Base-by-base conservation (phyloP, 139 green algal species). In the Haematococcus lacustris region DNA sequence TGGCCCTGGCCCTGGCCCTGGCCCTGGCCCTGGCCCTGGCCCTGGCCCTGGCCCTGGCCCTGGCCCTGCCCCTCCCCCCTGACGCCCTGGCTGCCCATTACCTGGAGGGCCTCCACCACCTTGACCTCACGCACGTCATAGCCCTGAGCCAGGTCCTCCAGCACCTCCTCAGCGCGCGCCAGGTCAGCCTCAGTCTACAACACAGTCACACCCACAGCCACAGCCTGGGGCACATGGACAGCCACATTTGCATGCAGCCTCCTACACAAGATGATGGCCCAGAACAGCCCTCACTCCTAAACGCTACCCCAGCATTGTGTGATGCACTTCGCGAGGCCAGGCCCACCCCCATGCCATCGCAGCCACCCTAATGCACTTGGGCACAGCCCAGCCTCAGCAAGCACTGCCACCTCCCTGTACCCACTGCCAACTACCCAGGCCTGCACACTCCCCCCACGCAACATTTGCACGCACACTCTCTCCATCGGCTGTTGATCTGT, bases 91-190 rank as follows among this genome's bases (percentile, higher is more conserved):
- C 13, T 57, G 47, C 47, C 13, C 47, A 57, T 34, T 17, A 78
- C 73, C 38, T 66, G 25, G 66, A 81, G 51, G 2, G 71, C 67
- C 37, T 71, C 6, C 50, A 68, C 51, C 9, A 76, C 38, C 70
- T 74, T 76, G n/a, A 71, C 74, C 25, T 62, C 28, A 9, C 63
- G 69, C 28, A 78, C 75, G 0, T 25, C 9, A 26, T 57, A 13
- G 0, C 70, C 75, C 0, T 23, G 4, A 9, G 17, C 66, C 6
- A 60, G 39, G 28, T 30, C 70, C 23, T 57, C 30, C 57, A 66
- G 57, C 3, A 67, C 32, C 43, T 72, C 67, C 33, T 61, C 47
- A 2, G 67, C 67, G 5, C 67, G 67, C 43, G 32, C 47, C 9
- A 71, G 33, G 21, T 35, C 63, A 38, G n/a, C n/a, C n/a, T n/a